Conservation (phyloP, 2,329 filamentous ascomycete species). For the Aspergillus niger region DNA sequence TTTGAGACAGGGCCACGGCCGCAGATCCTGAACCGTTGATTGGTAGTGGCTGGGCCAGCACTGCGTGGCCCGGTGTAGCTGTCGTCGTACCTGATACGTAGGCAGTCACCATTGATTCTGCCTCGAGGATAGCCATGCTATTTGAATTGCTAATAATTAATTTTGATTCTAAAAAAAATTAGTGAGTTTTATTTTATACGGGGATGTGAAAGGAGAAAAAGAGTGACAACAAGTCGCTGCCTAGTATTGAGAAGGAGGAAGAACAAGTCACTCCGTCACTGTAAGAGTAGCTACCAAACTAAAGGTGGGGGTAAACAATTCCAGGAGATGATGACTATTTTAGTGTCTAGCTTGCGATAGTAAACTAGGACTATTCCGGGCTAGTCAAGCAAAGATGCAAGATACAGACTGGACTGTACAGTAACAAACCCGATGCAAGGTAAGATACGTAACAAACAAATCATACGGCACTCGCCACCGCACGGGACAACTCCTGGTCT, state of each 20-base stretch:
- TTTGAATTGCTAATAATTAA: too few species aligned
- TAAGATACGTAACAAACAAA: background rate
- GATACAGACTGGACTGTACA: too few species aligned
- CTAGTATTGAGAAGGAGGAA: too few species aligned
- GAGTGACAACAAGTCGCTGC: too few species aligned
- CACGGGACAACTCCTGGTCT: conserved; percentile 20
- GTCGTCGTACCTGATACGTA: background rate
- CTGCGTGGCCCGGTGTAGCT: conserved; percentile 1
- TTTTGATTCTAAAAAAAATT: too few species aligned
- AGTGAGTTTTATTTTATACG: too few species aligned
- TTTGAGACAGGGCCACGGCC: conserved; percentile 24
- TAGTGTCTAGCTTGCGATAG: background rate
- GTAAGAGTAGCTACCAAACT: background rate
- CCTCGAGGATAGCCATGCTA: too few species aligned
- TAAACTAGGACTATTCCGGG: background rate
- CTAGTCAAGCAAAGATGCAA: background rate
- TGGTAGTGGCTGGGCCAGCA: conserved; percentile 13
- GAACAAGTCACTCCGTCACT: too few species aligned
- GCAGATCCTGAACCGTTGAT: conserved; percentile 21
- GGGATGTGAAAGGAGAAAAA: too few species aligned
- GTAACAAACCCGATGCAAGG: background rate
- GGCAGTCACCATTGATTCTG: background rate
- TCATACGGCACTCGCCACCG: conserved; percentile 19
- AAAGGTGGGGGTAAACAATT: too few species aligned
- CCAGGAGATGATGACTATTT: too few species aligned